Evolutionary conservation across 2,329 filamentous ascomycete species (phyloP).

Genomic region (Fusarium annulatum): DNA sequence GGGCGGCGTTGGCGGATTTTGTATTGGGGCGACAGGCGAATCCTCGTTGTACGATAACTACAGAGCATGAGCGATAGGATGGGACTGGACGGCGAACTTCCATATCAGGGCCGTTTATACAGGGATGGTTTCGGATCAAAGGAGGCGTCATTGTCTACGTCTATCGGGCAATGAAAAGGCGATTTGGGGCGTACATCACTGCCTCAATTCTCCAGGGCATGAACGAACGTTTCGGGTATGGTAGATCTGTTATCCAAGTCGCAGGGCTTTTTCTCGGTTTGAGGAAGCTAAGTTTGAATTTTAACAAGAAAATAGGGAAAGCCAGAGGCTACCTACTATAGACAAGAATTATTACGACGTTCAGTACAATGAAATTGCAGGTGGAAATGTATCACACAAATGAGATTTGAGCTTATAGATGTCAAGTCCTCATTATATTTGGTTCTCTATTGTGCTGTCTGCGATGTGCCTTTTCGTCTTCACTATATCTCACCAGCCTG

Average conservation of each 20-base stretch:
- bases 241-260: slow-evolving; percentile 44
- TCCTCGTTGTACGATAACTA: slow-evolving; percentile 48
- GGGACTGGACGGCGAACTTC: background rate
- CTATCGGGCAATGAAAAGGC: slow-evolving; percentile 8
- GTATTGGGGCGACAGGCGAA: slow-evolving; percentile 41
- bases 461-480: background rate
- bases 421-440: background rate
- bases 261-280: slow-evolving; percentile 35
- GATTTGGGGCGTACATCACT: background rate
- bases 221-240: slow-evolving; percentile 29
- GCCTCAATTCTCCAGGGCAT: slow-evolving; percentile 19
- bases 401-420: background rate
- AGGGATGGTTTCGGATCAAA: slow-evolving; percentile 26
- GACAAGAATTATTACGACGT: slow-evolving; percentile 29
- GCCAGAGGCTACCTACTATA: slow-evolving; percentile 27
- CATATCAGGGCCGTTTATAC: slow-evolving; percentile 4
- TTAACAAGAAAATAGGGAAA: slow-evolving; percentile 22
- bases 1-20: slow-evolving; percentile 45
- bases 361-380: slow-evolving; percentile 7
- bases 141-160: slow-evolving; percentile 3
- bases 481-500: no score
- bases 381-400: background rate
- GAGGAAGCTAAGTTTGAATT: slow-evolving; percentile 33
- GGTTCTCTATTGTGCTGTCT: background rate
- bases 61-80: slow-evolving; percentile 40